Evolutionary conservation across 2,329 filamentous ascomycete species (phyloP).

Genomic region (Lachnellula arida): DNA sequence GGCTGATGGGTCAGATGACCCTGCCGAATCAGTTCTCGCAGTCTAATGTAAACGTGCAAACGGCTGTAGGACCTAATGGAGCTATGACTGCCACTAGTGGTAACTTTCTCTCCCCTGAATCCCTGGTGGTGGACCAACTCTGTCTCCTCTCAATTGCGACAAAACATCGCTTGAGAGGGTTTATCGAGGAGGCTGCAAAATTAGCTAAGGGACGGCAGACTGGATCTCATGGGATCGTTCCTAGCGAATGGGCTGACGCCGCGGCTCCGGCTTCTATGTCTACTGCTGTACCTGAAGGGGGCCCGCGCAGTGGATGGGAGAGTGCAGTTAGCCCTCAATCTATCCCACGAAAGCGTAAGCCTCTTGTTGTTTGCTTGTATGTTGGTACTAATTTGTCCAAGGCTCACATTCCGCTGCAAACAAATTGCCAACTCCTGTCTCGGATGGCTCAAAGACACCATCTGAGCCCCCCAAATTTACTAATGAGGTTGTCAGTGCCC

Average conservation of each 20-base stretch:
- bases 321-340: conserved; percentile 50
- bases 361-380: conserved; percentile 13
- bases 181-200: conserved; percentile 72
- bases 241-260: conserved; percentile 69
- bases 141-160: conserved; percentile 78
- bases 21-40: conserved; percentile 26
- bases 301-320: conserved; percentile 36
- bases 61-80: conserved; percentile 58
- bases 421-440: conserved; percentile 41
- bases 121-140: conserved; percentile 74
- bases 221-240: conserved; percentile 74
- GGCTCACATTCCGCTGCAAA: conserved; percentile 32
- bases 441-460: conserved; percentile 47
- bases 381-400: conserved; percentile 32
- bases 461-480: conserved; percentile 36
- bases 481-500: conserved; percentile 41
- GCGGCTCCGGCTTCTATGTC: conserved; percentile 47
- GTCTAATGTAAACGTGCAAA: conserved; percentile 45
- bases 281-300: conserved; percentile 25
- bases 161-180: conserved; percentile 69
- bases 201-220: conserved; percentile 68
- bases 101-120: conserved; percentile 69
- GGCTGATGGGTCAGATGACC: conserved; percentile 40
- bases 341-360: conserved; percentile 57
- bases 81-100: conserved; percentile 59